A percentile compares a stretch with the other conserved stretches of the same genome.
These are phyloP conservation scores for Yarrowia sp. DNA, from an alignment of 805 yeast species.

Conservation along the genomic window DNA sequence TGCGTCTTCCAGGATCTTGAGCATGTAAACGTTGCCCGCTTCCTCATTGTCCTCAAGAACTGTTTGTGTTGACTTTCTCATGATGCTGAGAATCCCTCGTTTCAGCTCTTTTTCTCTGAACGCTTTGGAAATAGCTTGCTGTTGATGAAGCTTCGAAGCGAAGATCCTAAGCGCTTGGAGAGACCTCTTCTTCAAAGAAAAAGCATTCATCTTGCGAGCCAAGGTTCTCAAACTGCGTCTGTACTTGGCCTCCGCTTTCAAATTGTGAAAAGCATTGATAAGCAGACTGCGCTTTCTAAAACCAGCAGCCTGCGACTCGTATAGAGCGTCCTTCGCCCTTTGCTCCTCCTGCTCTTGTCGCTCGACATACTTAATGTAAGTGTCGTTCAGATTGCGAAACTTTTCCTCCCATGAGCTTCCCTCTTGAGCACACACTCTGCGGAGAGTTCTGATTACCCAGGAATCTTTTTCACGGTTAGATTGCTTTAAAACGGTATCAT, in stretches of 20 bases:
- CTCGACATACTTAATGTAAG: slow-evolving; percentile 21
- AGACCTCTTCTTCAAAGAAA: not conserved
- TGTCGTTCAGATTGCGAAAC: slow-evolving; percentile 20
- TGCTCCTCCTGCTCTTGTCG: slow-evolving; percentile 11
- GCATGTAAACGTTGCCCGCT: not conserved
- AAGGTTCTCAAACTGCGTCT: slow-evolving; percentile 5
- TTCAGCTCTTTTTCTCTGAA: slow-evolving; percentile 1
- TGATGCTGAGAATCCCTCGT: not conserved
- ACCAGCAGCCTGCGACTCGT: not conserved
- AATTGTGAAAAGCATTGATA: not conserved
- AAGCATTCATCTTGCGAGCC: not conserved
- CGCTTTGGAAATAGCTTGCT: not conserved
- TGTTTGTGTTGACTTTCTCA: not conserved
- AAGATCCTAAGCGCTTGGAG: not conserved
- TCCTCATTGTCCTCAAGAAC: slow-evolving; percentile 4
- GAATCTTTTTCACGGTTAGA: slow-evolving; percentile 1
- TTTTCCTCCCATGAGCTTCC: slow-evolving; percentile 31
- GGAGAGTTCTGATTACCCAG: slow-evolving; percentile 5
- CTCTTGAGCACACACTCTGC: slow-evolving; percentile 23
- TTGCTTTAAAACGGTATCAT: slow-evolving; percentile 12
- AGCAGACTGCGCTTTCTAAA: slow-evolving; percentile 14
- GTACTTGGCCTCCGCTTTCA: slow-evolving; percentile 4
- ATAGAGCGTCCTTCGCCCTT: slow-evolving; percentile 3
- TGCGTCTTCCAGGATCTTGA: not conserved
- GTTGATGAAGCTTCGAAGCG: slow-evolving; percentile 2